phyloP scores from a whole-genome alignment of 257 asterid species.

The Echium plantagineum region DNA sequence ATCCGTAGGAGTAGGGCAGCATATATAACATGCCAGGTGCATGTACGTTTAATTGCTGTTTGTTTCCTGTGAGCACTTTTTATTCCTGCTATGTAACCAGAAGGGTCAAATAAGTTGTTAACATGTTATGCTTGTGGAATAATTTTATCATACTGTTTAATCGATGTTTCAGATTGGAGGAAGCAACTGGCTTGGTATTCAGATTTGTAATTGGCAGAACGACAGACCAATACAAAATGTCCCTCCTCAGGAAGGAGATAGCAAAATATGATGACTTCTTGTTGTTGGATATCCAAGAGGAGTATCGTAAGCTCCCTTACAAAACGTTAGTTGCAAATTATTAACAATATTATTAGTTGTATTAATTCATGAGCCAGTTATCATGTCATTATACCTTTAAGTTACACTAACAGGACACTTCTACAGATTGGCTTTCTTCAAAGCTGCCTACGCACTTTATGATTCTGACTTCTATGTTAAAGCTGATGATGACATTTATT shows the following conservation, averaged over 20 bases:
- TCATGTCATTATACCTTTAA: slow-evolving; percentile 1
- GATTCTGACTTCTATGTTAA: slow-evolving; percentile 92
- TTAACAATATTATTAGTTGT: background rate
- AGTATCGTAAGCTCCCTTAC: slow-evolving; percentile 98
- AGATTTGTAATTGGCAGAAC: slow-evolving; percentile 87
- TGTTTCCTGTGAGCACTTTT: no score
- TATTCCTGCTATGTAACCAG: no score
- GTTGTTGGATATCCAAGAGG: slow-evolving; percentile 86
- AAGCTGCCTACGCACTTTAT: slow-evolving; percentile 91
- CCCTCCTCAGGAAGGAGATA: slow-evolving; percentile 70
- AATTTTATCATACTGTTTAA: slow-evolving; percentile 19
- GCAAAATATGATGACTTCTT: slow-evolving; percentile 82
- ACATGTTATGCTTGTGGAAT: background rate
- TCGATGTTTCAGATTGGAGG: slow-evolving; percentile 75
- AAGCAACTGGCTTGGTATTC: slow-evolving; percentile 91
- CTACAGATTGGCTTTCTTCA: slow-evolving; percentile 85
- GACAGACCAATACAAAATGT: slow-evolving; percentile 62
- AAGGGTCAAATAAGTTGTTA: background rate
- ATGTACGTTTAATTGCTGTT: no score
- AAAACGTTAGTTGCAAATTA: slow-evolving; percentile 77
- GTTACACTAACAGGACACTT: slow-evolving; percentile 19
- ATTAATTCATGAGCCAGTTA: background rate
- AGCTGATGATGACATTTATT: slow-evolving; percentile 95
- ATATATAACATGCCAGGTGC: no score
- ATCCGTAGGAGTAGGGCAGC: no score